Base-by-base conservation (phyloP, 441 rosid species). In the Gossypium armourianum region DNA sequence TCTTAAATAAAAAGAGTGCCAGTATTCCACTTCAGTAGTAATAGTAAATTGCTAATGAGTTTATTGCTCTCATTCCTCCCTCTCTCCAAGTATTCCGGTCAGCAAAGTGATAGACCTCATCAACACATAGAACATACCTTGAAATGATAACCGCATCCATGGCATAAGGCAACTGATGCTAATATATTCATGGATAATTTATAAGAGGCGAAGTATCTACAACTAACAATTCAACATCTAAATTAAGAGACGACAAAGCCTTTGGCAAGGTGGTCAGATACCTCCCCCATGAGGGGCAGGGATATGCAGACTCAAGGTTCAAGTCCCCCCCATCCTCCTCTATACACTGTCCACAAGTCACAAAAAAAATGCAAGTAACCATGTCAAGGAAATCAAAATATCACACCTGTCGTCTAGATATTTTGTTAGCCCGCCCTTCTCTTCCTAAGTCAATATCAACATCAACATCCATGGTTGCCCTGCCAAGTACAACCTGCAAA, bases 341-440 rank as follows among this genome's bases (percentile, higher is more conserved):
- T 52, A 59, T 29, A 16, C 20, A 66, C 60, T 16, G 17, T 8
- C 49, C 59, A 16, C 10, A 52, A 26, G 60, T 15, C 59, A 13
- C 20, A 26, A 49, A 23, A 47, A 36, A 50, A 50, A 49, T 0
- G 70, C 21, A 66, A 9, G 26, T 12, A 77, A 62, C 23, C 12
- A 23, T 40, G 40, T 61, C 62, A 71, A 68, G 32, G 62, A 70
- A 75, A 75, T 56, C 16, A 45, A 53, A 32, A 71, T 10, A 26
- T 47, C 74, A 20, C 75, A 93, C 98, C 96, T 91, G 98, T 54
- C 84, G 85, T 75, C 96, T 83, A 72, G 98, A 91, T 74, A 93
- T 83, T 78, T 84, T 89, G 77, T 83, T 87, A 29, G 82, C 83
- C 55, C 49, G 78, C 54, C 87, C 88, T 76, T 86, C 90, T 76